Evolutionary conservation across 2,329 filamentous ascomycete species (phyloP), one percentile per base, ranked within the genome.

Genomic region (Exutisphaerella laricina): DNA sequence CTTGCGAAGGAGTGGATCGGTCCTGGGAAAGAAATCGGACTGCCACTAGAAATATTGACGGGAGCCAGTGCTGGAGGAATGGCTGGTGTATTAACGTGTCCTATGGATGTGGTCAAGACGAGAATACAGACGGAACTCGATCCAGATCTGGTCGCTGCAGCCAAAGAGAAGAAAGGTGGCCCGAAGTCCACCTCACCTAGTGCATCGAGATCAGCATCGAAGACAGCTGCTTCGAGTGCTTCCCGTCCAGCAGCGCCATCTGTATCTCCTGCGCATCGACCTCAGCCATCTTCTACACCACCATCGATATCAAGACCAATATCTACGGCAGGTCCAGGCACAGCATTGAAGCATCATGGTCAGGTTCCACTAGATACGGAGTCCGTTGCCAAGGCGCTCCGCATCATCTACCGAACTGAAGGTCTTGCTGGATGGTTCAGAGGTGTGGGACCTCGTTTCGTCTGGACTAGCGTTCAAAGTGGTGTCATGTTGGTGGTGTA

Each of bases 391-490:
- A 88, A 79, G 2, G 92, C 90, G 1, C 69, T 98, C 26, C 80
- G 75, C 55, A 77, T 95, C 52, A 94, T 98, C 57, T 98, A 97
- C 69, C 80, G 78, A 54, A 87, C 84, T 4, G 92, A 98, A 67
- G 92, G 92, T 1, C 56, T 97, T 12, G 78, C 77, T 2, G 94
- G 92, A 1, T 94, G 88, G 82, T 98, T 98, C 67, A 80, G 92
- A 45, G 92, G 92, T 18, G 90, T 98, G 1, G 90, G 90, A 0
- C 92, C 92, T 1, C 79, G 92, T 41, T 84, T 84, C 44, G 87
- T 97, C 10, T 98, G 92, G 92, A 98, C 92, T 16, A 95, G 90
- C 59, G 87, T 97, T 45, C 92, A 98, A 70, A 95, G 86, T 60
- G 86, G 89, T 30, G 94, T 88, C 53, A 97, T 97, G 90, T 73